Percentiles rank a stretch among this genome's conserved stretches.
Conservation (phyloP, 176 grass and related monocot species). For the Hsuehochloa calcarea region DNA sequence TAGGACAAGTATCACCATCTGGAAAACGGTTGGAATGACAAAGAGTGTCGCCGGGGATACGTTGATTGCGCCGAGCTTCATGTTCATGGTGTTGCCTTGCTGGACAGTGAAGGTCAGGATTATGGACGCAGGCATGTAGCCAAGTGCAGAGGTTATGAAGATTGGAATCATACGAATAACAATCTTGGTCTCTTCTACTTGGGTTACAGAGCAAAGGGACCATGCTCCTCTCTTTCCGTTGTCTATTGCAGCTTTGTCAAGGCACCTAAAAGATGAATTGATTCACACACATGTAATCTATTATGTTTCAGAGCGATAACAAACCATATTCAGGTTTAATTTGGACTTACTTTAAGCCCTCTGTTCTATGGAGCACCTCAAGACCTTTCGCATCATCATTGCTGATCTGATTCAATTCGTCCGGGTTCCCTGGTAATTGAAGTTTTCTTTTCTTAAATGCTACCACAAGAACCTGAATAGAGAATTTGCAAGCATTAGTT, state of each 20-base stretch:
- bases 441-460: conserved; percentile 59
- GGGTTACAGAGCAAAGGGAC: conserved; percentile 53
- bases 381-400: neutral
- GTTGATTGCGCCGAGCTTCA: conserved; percentile 39
- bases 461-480: conserved; percentile 58
- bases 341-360: conserved; percentile 47
- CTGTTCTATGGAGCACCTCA: conserved; percentile 39
- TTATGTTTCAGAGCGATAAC: neutral
- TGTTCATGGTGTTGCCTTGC: conserved; percentile 85
- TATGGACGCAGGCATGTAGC: conserved; percentile 47
- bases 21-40: conserved; percentile 63
- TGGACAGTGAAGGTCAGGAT: conserved; percentile 71
- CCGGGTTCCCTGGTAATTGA: conserved; percentile 33
- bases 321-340: neutral
- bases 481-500: neutral
- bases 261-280: conserved; percentile 39
- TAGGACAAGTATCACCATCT: conserved; percentile 58
- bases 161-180: conserved; percentile 67
- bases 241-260: conserved; percentile 65
- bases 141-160: conserved; percentile 57
- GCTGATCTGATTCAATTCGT: conserved; percentile 26
- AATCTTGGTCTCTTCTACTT: conserved; percentile 87
- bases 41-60: conserved; percentile 68
- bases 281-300: neutral
- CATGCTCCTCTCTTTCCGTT: conserved; percentile 38